Conservation (phyloP, 371 early-diverging fungal genomes). For the Mucor irregularis region DNA sequence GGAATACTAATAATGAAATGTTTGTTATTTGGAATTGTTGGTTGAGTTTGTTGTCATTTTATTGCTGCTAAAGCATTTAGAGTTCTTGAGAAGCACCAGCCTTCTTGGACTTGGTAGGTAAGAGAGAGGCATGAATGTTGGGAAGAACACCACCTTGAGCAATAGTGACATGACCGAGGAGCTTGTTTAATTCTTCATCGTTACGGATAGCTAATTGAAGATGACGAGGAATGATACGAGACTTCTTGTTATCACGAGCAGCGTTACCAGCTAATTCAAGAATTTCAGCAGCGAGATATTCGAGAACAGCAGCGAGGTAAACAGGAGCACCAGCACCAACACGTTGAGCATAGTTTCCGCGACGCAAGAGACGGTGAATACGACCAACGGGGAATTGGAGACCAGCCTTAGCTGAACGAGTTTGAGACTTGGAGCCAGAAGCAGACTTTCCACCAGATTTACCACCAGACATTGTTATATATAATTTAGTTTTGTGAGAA, state of each 20-base stretch:
- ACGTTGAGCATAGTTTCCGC: conserved; percentile 95
- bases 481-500: no score
- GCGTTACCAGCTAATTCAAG: conserved; percentile 96
- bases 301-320: conserved; percentile 94
- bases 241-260: conserved; percentile 95
- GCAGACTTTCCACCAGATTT: conserved; percentile 56
- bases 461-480: conserved; percentile 47
- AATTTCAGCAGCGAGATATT: conserved; percentile 96
- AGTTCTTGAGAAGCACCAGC: conserved; percentile 58
- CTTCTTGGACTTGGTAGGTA: conserved; percentile 77
- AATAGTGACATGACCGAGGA: conserved; percentile 87
- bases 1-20: no score
- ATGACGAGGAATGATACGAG: conserved; percentile 92
- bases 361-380: conserved; percentile 94
- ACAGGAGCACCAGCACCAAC: conserved; percentile 95
- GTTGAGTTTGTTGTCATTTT: no score
- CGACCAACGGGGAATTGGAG: conserved; percentile 96
- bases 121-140: conserved; percentile 77
- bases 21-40: no score
- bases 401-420: conserved; percentile 83
- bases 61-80: conserved; percentile 24
- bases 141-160: conserved; percentile 90
- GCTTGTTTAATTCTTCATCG: conserved; percentile 96
- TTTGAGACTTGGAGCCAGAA: conserved; percentile 59
- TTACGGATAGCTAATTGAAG: conserved; percentile 92